Evolutionary conservation across 257 asterid species (phyloP).

Genomic region (Schizonepeta tenuifolia): DNA sequence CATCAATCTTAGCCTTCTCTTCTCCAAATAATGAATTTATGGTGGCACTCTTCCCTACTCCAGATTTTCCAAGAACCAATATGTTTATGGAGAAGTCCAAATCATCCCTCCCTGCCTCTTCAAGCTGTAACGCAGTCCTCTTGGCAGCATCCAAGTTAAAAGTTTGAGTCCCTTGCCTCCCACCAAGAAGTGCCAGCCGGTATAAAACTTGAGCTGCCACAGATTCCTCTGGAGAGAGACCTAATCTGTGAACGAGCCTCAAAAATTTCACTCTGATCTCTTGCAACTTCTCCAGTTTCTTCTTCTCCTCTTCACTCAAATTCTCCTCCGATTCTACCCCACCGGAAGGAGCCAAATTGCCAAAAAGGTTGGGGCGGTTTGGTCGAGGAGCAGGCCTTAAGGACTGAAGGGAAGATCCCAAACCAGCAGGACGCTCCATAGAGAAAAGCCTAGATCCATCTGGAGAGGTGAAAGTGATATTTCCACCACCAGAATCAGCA

Average conservation of each 20-base stretch:
- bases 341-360: conserved; percentile 43
- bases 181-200: conserved; percentile 76
- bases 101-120: conserved; percentile 54
- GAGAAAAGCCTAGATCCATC: conserved; percentile 95
- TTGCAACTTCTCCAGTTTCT: conserved; percentile 82
- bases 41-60: conserved; percentile 95
- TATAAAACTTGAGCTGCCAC: conserved; percentile 86
- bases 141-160: conserved; percentile 82
- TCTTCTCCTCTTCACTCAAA: conserved; percentile 87
- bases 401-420: conserved; percentile 88
- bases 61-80: conserved; percentile 87
- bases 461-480: conserved; percentile 76
- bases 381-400: conserved; percentile 66
- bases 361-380: conserved; percentile 59
- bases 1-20: conserved; percentile 68
- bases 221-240: conserved; percentile 78
- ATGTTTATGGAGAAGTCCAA: conserved; percentile 78
- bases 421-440: conserved; percentile 92
- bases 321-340: conserved; percentile 62
- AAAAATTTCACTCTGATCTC: conserved; percentile 74
- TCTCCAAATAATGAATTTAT: conserved; percentile 86
- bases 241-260: conserved; percentile 85
- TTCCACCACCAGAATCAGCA: conserved; percentile 73
- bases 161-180: conserved; percentile 68
- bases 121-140: conserved; percentile 71